Base-by-base conservation (phyloP, 179 eudicot genomes). In the Pouteria campechiana region DNA sequence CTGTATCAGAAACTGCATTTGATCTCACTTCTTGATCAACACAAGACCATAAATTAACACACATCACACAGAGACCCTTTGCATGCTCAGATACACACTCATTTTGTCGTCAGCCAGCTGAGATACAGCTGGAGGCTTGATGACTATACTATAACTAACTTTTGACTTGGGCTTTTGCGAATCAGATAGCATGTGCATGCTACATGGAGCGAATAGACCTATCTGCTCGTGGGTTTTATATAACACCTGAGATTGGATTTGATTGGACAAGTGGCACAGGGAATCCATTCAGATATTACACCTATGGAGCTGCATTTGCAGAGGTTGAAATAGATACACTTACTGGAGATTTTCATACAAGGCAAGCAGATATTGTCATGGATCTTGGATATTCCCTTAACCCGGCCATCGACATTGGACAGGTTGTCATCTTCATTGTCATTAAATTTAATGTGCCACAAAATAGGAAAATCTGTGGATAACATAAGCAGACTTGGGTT, bases 401-500 rank as follows among this genome's bases (percentile, higher is more conserved):
- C 69, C 99, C 94, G 31, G 96, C 96, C 38, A 75, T 92, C 52
- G 99, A 92, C 68, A 79, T 92, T 54, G 99, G 99, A 56, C 99
- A 92, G 96, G 98, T 81, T 44, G 24, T 34, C 32, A 31, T 42
- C 40, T 25, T 19, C 32, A n/a, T 23, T 28, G 15, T n/a, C n/a
- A n/a, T n/a, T n/a, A n/a, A n/a, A n/a, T n/a, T n/a, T n/a, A n/a
- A n/a, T n/a, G n/a, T n/a, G n/a, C n/a, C n/a, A n/a, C n/a, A n/a
- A n/a, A n/a, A n/a, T n/a, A n/a, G n/a, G n/a, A n/a, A n/a, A n/a
- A n/a, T n/a, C n/a, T n/a, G n/a, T n/a, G n/a, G n/a, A n/a, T n/a
- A n/a, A n/a, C n/a, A n/a, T n/a, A n/a, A n/a, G n/a, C n/a, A n/a
- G n/a, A n/a, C n/a, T n/a, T n/a, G n/a, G n/a, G n/a, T n/a, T n/a